Conservation (phyloP, 352 stramenopile genomes). For the Pythium phragmiticola region DNA sequence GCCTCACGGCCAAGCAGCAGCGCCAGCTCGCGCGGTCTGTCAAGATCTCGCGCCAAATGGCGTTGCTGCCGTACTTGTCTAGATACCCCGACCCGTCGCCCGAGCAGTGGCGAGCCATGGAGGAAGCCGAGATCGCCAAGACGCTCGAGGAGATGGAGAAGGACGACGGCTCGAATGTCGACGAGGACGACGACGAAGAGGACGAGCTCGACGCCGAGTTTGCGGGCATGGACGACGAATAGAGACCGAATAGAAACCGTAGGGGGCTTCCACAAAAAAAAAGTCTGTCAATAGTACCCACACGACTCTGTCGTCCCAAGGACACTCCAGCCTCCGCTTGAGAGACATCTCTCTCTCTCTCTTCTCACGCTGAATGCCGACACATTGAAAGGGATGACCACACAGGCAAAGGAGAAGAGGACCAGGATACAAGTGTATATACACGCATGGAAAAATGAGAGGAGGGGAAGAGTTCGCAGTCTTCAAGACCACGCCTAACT, state of each 20-base stretch:
- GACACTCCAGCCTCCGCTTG: not conserved
- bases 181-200: slow-evolving; percentile 63
- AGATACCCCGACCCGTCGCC: slow-evolving; percentile 80
- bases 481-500: slow-evolving; percentile 11
- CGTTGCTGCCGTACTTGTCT: slow-evolving; percentile 72
- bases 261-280: slow-evolving; percentile 18
- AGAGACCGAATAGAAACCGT: slow-evolving; percentile 34
- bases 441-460: slow-evolving; percentile 10
- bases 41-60: slow-evolving; percentile 79
- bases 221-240: slow-evolving; percentile 51
- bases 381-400: not conserved
- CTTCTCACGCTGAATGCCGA: not conserved
- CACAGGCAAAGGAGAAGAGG: not conserved
- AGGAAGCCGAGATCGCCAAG: slow-evolving; percentile 74
- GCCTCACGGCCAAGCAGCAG: slow-evolving; percentile 82
- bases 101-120: slow-evolving; percentile 79
- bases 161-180: slow-evolving; percentile 42
- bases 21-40: slow-evolving; percentile 71
- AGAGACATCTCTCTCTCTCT: too few relatives aligned
- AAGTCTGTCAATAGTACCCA: slow-evolving; percentile 23
- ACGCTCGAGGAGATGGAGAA: slow-evolving; percentile 52
- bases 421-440: slow-evolving; percentile 20
- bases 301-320: not conserved
- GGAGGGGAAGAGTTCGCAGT: slow-evolving; percentile 3
- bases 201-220: slow-evolving; percentile 32